phyloP scores from a whole-genome alignment of 2,329 filamentous ascomycete species.

The Penicillium sp. region DNA sequence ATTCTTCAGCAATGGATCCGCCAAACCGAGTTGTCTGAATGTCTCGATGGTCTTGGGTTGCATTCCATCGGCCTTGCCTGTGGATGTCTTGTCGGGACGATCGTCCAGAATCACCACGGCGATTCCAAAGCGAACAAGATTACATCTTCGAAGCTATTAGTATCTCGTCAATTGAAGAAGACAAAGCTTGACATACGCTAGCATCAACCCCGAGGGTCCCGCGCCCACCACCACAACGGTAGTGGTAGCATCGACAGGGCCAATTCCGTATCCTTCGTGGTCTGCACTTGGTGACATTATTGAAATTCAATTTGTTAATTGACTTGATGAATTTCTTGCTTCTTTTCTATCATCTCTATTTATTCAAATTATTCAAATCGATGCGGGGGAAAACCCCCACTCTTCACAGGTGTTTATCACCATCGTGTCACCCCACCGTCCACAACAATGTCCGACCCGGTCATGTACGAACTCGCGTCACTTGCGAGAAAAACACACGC shows the following conservation, averaged over 20 bases:
- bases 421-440: slow-evolving; percentile 47
- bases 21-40: slow-evolving; percentile 69
- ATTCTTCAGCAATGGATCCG: slow-evolving; percentile 65
- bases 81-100: slow-evolving; percentile 64
- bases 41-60: slow-evolving; percentile 80
- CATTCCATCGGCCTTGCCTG: slow-evolving; percentile 69
- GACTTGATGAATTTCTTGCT: background rate
- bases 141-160: slow-evolving; percentile 43
- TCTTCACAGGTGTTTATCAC: slow-evolving; percentile 23
- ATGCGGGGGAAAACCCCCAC: slow-evolving; percentile 15
- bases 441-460: slow-evolving; percentile 49
- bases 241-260: slow-evolving; percentile 19
- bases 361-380: background rate
- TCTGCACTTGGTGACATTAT: slow-evolving; percentile 33
- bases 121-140: slow-evolving; percentile 66
- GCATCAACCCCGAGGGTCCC: slow-evolving; percentile 49
- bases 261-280: slow-evolving; percentile 27
- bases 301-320: background rate
- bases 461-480: slow-evolving; percentile 50
- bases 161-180: slow-evolving; percentile 22
- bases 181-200: slow-evolving; percentile 30
- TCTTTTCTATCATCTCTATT: background rate
- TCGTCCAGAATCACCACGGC: slow-evolving; percentile 68
- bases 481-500: slow-evolving; percentile 52
- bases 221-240: slow-evolving; percentile 44